phyloP scores from a whole-genome alignment of 164 flowering plant species.

The Umbellularia californica region DNA sequence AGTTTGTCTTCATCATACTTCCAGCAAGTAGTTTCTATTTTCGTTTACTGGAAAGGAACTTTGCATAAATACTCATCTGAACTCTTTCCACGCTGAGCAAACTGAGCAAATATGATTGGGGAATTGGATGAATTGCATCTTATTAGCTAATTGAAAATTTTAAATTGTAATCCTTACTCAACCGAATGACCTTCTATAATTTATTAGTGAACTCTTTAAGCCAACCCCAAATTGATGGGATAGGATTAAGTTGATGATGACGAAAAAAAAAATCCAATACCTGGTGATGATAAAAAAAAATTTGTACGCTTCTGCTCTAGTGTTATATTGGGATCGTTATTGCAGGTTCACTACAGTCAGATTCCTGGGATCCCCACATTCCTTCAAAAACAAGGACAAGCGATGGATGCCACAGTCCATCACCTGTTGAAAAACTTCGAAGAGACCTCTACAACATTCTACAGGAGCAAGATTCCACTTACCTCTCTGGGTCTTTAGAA shows the following conservation, averaged over 20 bases:
- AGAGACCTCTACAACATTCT: constrained; percentile 19
- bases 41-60: not conserved
- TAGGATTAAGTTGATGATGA: not conserved
- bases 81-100: not conserved
- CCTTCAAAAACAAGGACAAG: constrained; percentile 20
- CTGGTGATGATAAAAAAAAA: not conserved
- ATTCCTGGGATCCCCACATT: constrained; percentile 12
- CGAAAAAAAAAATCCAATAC: not conserved
- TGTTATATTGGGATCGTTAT: not conserved
- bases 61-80: too few species aligned
- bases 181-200: too few species aligned
- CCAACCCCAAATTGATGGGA: too few species aligned
- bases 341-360: constrained; percentile 13
- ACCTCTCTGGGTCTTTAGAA: constrained; percentile 12
- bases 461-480: constrained; percentile 13
- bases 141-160: not conserved
- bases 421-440: constrained; percentile 24
- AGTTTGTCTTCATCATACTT: not conserved
- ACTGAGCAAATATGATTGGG: too few species aligned
- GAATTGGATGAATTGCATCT: not conserved
- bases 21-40: not conserved
- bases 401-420: constrained; percentile 1
- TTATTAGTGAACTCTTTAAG: too few species aligned
- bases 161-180: not conserved
- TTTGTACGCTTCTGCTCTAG: not conserved